phyloP scores from a whole-genome alignment of 305 asterid genomes.

The Fraxinus floribunda region DNA sequence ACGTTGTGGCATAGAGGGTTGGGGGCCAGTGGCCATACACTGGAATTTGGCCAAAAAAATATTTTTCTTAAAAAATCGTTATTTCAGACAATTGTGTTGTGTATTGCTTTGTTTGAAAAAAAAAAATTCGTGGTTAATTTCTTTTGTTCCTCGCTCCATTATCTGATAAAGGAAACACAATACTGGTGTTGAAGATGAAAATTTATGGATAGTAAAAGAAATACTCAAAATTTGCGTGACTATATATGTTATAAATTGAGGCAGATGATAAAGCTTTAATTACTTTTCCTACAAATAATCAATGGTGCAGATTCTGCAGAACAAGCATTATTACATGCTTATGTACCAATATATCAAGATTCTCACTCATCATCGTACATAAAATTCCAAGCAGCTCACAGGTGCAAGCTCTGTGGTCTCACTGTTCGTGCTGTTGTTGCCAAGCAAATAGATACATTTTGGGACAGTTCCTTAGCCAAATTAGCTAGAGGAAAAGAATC shows the following conservation, averaged over 20 bases:
- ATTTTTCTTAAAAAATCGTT: neutral
- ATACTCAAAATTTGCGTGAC: neutral
- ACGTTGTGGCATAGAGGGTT: neutral
- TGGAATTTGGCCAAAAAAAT: neutral
- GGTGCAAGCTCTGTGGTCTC: neutral
- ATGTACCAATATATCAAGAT: neutral
- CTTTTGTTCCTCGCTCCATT: neutral
- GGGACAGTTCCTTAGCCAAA: neutral
- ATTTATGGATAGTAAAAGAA: neutral
- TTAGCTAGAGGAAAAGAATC: neutral
- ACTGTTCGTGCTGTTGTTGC: constrained; percentile 13
- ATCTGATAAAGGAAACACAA: neutral
- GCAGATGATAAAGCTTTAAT: neutral
- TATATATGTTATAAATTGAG: neutral
- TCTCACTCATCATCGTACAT: neutral
- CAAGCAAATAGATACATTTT: constrained; percentile 20
- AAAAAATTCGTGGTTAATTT: neutral
- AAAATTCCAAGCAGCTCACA: neutral
- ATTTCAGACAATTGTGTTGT: neutral
- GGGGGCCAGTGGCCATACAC: neutral
- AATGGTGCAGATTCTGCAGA: neutral
- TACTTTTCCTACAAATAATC: neutral
- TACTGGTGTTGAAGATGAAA: neutral
- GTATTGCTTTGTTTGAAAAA: neutral
- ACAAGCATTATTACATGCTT: neutral